Conservation (phyloP, 805 yeast species). For the Candida awuae region DNA sequence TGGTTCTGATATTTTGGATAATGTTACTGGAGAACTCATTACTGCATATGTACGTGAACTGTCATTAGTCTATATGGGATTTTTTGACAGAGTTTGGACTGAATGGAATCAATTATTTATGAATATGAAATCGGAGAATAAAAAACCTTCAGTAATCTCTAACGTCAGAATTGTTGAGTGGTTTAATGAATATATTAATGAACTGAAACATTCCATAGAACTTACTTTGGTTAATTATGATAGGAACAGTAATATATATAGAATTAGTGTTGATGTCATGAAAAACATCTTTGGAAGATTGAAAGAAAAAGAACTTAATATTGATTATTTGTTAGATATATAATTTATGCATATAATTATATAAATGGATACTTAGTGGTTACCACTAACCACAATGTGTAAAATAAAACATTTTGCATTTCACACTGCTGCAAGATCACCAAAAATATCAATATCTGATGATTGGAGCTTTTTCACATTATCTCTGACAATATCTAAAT, state of each 20-base stretch:
- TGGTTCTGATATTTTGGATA: not conserved
- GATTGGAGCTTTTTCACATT: slow-evolving; percentile 10
- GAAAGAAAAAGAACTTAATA: slow-evolving; percentile 60
- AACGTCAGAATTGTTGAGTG: slow-evolving; percentile 53
- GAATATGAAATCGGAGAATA: not conserved
- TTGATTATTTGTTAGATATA: slow-evolving; percentile 50
- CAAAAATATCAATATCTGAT: slow-evolving; percentile 11
- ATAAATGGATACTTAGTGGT: not conserved
- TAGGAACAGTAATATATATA: slow-evolving; percentile 42
- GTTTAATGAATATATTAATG: slow-evolving; percentile 58
- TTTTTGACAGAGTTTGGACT: slow-evolving; percentile 5
- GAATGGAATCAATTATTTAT: slow-evolving; percentile 7
- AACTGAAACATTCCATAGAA: slow-evolving; percentile 50
- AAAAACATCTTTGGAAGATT: slow-evolving; percentile 54
- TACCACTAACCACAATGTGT: slow-evolving; percentile 4
- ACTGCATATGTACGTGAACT: slow-evolving; percentile 9
- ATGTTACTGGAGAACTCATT: slow-evolving; percentile 7
- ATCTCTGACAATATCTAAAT: slow-evolving; percentile 20
- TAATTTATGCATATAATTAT: not conserved
- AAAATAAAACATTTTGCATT: not conserved
- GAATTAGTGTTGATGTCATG: slow-evolving; percentile 47
- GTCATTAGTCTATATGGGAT: slow-evolving; percentile 11
- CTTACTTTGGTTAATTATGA: slow-evolving; percentile 62
- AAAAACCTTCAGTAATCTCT: not conserved
- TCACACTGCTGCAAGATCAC: no score